Conservation (phyloP, 768 basidiomycete genomes). For the Lactarius deliciosus region DNA sequence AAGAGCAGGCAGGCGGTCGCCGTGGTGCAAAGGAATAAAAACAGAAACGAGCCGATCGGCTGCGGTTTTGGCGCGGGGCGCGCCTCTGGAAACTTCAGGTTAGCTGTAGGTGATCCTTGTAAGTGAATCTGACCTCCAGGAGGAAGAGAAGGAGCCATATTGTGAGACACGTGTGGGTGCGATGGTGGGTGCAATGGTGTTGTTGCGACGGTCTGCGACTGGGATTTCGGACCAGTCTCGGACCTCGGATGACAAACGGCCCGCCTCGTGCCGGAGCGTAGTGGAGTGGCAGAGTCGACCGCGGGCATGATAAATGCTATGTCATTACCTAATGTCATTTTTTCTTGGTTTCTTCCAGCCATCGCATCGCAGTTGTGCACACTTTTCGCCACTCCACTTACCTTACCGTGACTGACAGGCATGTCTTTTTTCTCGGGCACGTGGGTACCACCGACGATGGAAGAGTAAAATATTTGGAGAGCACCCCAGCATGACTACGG, state of each 20-base stretch:
- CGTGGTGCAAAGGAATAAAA: constrained; percentile 54
- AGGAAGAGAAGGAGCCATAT: constrained; percentile 19
- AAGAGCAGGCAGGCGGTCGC: constrained; percentile 57
- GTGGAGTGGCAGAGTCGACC: too few species aligned
- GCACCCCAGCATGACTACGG: too few species aligned
- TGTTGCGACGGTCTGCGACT: not conserved
- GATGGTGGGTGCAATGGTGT: not conserved
- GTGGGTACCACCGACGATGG: too few species aligned
- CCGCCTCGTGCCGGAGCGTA: not conserved
- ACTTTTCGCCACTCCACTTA: too few species aligned
- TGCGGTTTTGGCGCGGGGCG: constrained; percentile 56
- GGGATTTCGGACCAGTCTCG: too few species aligned
- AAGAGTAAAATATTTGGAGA: not conserved
- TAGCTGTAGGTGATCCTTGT: not conserved
- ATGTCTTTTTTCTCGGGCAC: too few species aligned
- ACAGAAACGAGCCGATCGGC: constrained; percentile 55
- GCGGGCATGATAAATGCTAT: too few species aligned
- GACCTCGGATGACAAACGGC: not conserved
- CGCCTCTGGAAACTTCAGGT: constrained; percentile 32
- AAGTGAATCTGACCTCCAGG: constrained; percentile 19
- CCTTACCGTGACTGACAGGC: too few species aligned
- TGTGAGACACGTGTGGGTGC: not conserved
- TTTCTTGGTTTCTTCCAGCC: not conserved
- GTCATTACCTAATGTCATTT: not conserved
- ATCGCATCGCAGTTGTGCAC: too few species aligned